phyloP scores from a whole-genome alignment of 345 rosid genomes.

The Zanthoxylum bungeanum region DNA sequence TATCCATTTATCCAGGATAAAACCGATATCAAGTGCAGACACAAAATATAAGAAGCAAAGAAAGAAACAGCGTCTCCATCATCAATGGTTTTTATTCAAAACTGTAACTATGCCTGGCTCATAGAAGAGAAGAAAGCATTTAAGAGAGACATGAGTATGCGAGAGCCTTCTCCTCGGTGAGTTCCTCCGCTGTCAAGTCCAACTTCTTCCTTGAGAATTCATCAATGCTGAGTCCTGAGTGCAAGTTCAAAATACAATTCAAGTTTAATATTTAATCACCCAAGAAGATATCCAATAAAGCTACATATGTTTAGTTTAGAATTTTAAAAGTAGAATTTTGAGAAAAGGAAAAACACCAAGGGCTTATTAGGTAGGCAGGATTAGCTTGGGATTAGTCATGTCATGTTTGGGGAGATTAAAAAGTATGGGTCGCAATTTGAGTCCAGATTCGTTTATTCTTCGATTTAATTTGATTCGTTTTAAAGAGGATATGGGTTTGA shows the following conservation, averaged over 20 bases:
- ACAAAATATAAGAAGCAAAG: neutral
- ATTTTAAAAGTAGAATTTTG: too few species aligned
- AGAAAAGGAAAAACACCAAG: neutral
- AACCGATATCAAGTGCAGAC: neutral
- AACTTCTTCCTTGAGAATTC: conserved; percentile 93
- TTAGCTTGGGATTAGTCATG: neutral
- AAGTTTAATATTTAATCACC: neutral
- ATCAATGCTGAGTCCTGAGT: conserved; percentile 71
- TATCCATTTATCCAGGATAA: neutral
- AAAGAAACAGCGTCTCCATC: conserved; percentile 10
- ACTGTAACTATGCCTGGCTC: conserved; percentile 14
- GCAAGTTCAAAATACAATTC: neutral
- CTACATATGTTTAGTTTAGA: neutral
- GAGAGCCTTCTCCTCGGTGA: conserved; percentile 86
- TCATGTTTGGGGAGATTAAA: neutral
- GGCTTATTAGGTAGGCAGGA: neutral
- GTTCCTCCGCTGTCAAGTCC: conserved; percentile 87
- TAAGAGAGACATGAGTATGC: conserved; percentile 95
- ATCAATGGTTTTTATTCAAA: conserved; percentile 35
- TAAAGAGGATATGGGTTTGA: too few species aligned
- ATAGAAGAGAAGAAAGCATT: conserved; percentile 5
- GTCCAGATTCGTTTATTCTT: too few species aligned
- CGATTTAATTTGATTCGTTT: too few species aligned
- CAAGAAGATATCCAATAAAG: neutral
- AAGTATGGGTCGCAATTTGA: too few species aligned